Percentiles rank a stretch among this genome's conserved stretches.
Evolutionary conservation across 345 rosid species (phyloP).

Genomic region (Salix viminalis): DNA sequence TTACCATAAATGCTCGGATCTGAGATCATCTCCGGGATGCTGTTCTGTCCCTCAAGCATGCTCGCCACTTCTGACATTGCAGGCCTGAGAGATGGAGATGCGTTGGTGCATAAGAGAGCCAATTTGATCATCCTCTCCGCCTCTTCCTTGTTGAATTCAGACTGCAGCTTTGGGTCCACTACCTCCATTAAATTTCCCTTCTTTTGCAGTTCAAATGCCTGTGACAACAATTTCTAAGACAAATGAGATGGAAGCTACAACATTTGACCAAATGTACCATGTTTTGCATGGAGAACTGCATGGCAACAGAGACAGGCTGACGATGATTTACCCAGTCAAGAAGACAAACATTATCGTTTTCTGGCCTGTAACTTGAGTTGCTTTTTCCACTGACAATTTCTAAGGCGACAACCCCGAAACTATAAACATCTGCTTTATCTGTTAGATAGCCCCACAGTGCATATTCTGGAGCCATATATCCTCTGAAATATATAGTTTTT

Average conservation of each 20-base stretch:
- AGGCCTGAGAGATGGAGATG: conserved; percentile 37
- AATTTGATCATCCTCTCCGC: conserved; percentile 33
- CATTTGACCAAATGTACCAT: neutral
- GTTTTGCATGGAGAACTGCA: neutral
- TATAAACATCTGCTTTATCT: too few species aligned
- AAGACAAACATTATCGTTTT: too few species aligned
- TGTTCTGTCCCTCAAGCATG: conserved; percentile 33
- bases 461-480: conserved; percentile 46
- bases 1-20: neutral
- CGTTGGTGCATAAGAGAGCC: conserved; percentile 38
- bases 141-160: conserved; percentile 28
- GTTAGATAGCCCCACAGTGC: too few species aligned
- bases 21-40: neutral
- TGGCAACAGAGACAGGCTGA: too few species aligned
- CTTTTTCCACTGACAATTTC: too few species aligned
- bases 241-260: neutral
- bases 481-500: conserved; percentile 18
- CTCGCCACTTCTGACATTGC: conserved; percentile 31
- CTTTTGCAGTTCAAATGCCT: conserved; percentile 29
- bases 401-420: too few species aligned
- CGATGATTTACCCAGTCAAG: too few species aligned
- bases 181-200: conserved; percentile 27
- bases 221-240: neutral
- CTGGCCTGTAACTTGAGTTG: too few species aligned
- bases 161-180: conserved; percentile 26